These are phyloP conservation scores for Sicyos baderoa DNA, from an alignment of 306 rosid genomes.

Conservation along the genomic window DNA sequence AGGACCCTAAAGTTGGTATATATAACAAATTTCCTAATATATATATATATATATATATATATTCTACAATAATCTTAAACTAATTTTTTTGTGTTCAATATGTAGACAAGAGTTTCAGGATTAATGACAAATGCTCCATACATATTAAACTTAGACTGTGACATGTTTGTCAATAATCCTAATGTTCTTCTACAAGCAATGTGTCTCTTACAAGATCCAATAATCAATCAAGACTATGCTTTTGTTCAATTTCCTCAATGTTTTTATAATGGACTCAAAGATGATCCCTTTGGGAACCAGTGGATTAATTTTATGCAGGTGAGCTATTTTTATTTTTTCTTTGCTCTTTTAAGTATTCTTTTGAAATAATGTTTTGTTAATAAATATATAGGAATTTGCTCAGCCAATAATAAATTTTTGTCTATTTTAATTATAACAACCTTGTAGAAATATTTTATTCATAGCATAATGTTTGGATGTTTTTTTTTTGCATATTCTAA, in stretches of 20 bases:
- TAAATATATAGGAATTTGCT: not conserved
- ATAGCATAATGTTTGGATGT: too few species aligned
- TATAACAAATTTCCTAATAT: too few species aligned
- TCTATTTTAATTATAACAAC: too few species aligned
- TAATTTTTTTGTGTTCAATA: not conserved
- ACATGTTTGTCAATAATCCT: constrained; percentile 60
- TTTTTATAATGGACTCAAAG: constrained; percentile 38
- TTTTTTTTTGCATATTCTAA: too few species aligned
- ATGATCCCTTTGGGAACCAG: constrained; percentile 61
- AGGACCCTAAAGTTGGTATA: too few species aligned
- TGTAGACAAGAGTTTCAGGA: constrained; percentile 54
- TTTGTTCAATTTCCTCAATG: constrained; percentile 51
- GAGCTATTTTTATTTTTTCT: not conserved
- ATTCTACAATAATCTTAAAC: not conserved
- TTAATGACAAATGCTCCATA: constrained; percentile 68
- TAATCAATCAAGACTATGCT: constrained; percentile 40
- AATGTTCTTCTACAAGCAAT: constrained; percentile 30
- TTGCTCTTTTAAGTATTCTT: not conserved
- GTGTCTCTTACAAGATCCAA: constrained; percentile 39
- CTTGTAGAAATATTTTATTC: too few species aligned
- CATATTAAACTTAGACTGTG: constrained; percentile 54
- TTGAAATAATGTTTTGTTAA: not conserved
- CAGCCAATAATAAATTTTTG: too few species aligned
- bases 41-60: not conserved
- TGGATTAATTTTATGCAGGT: constrained; percentile 23